Percentiles rank a stretch among this genome's conserved stretches.
These are phyloP conservation scores for Lentinula lateritia DNA, from an alignment of 768 basidiomycete genomes.

Conservation along the genomic window DNA sequence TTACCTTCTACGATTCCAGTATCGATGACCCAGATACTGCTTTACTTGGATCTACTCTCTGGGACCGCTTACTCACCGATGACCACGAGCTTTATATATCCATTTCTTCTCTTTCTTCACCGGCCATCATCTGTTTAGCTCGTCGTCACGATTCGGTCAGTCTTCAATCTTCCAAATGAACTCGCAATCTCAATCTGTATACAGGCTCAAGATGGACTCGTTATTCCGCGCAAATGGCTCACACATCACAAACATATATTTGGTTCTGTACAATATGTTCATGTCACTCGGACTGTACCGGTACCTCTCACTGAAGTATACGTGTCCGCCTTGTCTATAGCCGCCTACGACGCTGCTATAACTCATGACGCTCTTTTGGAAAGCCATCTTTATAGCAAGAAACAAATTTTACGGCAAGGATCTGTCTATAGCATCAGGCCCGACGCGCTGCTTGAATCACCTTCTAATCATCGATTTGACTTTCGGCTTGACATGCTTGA, in stretches of 20 bases:
- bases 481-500: conserved; percentile 57
- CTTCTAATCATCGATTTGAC: conserved; percentile 16
- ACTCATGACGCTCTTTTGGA: conserved; percentile 31
- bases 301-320: conserved; percentile 45
- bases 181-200: background rate
- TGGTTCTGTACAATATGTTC: conserved; percentile 9
- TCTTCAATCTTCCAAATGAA: background rate
- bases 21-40: conserved; percentile 17
- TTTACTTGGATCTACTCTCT: conserved; percentile 26
- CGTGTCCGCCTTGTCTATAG: conserved; percentile 41
- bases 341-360: conserved; percentile 41
- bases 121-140: conserved; percentile 29
- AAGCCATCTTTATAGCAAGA: conserved; percentile 33
- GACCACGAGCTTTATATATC: conserved; percentile 10
- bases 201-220: conserved; percentile 18
- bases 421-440: conserved; percentile 27
- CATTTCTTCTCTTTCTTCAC: conserved; percentile 11
- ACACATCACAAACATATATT: conserved; percentile 30
- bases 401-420: conserved; percentile 49
- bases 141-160: conserved; percentile 31
- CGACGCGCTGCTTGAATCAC: conserved; percentile 9
- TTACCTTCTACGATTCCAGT: conserved; percentile 15
- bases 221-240: conserved; percentile 39
- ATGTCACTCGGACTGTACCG: conserved; percentile 23
- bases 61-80: conserved; percentile 15